Evolutionary conservation across 148 eudicot genomes (phyloP).

Genomic region (Rhododendron vialii): DNA sequence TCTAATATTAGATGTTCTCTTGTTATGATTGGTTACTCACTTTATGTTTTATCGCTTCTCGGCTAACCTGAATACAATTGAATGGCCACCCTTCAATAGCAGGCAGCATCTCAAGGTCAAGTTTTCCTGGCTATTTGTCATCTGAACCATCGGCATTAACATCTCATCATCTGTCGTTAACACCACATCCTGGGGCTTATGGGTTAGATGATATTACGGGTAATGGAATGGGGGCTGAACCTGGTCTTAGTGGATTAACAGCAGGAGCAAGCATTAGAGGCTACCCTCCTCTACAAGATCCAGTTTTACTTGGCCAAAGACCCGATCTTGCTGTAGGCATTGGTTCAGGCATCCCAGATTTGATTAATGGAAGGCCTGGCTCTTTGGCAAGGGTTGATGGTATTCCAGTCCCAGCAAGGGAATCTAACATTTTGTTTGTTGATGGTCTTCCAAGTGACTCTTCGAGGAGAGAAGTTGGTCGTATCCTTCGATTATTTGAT

Average conservation of each 20-base stretch:
- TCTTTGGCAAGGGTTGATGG: conserved; percentile 51
- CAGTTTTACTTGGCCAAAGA: conserved; percentile 31
- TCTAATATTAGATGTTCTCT: background rate
- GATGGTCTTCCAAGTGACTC: conserved; percentile 90
- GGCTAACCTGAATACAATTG: background rate
- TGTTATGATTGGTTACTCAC: background rate
- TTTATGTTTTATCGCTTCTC: background rate
- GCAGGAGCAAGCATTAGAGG: conserved; percentile 38
- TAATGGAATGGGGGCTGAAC: conserved; percentile 36
- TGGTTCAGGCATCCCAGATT: conserved; percentile 42
- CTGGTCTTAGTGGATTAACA: conserved; percentile 34
- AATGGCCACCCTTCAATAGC: conserved; percentile 6
- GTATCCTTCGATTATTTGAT: conserved; percentile 55
- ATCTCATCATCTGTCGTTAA: conserved; percentile 25
- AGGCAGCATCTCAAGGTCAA: conserved; percentile 24
- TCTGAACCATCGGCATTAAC: conserved; percentile 31
- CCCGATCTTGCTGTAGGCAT: conserved; percentile 36
- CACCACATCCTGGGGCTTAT: conserved; percentile 44
- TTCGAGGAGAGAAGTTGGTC: conserved; percentile 96
- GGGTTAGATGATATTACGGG: conserved; percentile 44
- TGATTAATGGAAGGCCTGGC: conserved; percentile 47
- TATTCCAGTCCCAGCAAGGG: conserved; percentile 34
- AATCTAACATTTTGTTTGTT: conserved; percentile 81
- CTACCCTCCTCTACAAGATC: conserved; percentile 46
- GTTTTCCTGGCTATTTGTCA: conserved; percentile 39